Conservation (phyloP, 345 rosid species). For the Schrenkiella parvula region DNA sequence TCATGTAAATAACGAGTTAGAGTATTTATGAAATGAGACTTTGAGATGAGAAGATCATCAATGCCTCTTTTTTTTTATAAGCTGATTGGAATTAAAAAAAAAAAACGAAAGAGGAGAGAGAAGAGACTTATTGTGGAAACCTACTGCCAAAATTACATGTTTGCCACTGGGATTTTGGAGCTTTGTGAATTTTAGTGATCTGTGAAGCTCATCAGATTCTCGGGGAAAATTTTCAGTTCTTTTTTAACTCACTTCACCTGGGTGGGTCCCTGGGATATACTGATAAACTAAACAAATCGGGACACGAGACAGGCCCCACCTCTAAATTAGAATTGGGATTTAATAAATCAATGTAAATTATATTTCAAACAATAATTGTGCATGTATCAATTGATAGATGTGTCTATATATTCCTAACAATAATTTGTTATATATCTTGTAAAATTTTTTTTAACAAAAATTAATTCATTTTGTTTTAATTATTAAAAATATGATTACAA, state of each 20-base stretch:
- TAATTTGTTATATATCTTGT: no score
- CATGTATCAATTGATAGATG: no score
- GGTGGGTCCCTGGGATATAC: background rate
- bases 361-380: no score
- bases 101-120: background rate
- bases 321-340: no score
- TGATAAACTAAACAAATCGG: background rate
- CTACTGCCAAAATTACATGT: background rate
- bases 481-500: no score
- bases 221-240: background rate
- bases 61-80: constrained; percentile 14
- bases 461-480: no score
- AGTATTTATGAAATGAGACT: background rate
- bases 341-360: no score
- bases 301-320: no score
- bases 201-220: constrained; percentile 11
- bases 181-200: background rate
- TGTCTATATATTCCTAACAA: no score
- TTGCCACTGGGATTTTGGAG: constrained; percentile 14
- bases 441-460: no score
- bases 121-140: constrained; percentile 1
- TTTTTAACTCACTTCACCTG: background rate
- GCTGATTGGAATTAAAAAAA: background rate
- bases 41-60: constrained; percentile 34
- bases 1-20: constrained; percentile 40